Percentiles rank a stretch among this genome's conserved stretches.
Conservation (phyloP, 306 rosid genomes). For the Dryas drummondii region DNA sequence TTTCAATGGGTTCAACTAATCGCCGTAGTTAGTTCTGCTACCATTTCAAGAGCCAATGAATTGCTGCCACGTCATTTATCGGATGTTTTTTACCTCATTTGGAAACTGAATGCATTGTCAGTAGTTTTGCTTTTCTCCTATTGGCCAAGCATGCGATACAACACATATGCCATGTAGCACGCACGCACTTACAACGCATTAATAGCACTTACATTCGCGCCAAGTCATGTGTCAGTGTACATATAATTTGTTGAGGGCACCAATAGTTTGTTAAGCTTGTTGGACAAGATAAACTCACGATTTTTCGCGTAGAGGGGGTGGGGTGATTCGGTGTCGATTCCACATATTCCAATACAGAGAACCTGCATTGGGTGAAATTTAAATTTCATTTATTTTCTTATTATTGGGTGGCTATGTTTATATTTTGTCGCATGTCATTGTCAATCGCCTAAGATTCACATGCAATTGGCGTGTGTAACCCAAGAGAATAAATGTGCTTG, state of each 20-base stretch:
- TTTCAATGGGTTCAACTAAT: neutral
- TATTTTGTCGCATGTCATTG: neutral
- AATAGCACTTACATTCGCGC: neutral
- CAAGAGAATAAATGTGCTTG: neutral
- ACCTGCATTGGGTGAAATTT: neutral
- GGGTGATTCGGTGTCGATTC: neutral
- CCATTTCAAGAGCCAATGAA: conserved; percentile 8
- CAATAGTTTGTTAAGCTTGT: neutral
- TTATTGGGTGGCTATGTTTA: neutral
- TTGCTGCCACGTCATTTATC: conserved; percentile 29
- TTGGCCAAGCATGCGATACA: conserved; percentile 4
- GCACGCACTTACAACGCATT: neutral
- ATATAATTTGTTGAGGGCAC: neutral
- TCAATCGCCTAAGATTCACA: neutral
- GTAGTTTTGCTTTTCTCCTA: conserved; percentile 11
- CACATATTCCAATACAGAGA: neutral
- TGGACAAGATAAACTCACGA: neutral
- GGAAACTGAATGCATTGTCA: conserved; percentile 2
- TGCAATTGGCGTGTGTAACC: too few species aligned
- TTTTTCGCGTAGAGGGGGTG: neutral
- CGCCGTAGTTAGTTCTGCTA: neutral
- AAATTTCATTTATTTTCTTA: neutral
- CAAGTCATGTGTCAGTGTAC: neutral
- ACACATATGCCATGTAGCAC: neutral
- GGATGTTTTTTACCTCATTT: neutral